Evolutionary conservation across 352 stramenopile genomes (phyloP).

Genomic region (Paralagenidium karlingii): DNA sequence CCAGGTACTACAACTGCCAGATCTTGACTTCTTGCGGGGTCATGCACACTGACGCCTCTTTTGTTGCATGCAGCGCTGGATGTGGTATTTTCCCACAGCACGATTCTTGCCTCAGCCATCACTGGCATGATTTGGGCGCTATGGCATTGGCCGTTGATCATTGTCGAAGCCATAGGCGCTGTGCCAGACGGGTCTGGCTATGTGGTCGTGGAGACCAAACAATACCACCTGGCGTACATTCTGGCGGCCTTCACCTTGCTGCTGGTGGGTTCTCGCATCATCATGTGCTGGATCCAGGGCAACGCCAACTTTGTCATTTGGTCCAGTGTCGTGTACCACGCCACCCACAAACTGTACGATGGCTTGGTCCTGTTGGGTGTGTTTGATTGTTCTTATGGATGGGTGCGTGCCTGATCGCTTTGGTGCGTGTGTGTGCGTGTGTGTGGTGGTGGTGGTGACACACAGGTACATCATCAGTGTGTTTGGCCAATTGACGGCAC

Average conservation of each 20-base stretch:
- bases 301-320: constrained; percentile 83
- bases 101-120: constrained; percentile 74
- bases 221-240: constrained; percentile 74
- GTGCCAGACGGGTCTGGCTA: constrained; percentile 67
- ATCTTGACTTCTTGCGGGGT: neutral
- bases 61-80: constrained; percentile 38
- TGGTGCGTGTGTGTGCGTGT: neutral
- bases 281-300: constrained; percentile 86
- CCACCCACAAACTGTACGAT: constrained; percentile 79
- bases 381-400: neutral
- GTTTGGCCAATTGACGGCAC: constrained; percentile 74
- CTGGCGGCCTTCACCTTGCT: constrained; percentile 66
- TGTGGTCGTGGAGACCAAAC: constrained; percentile 52
- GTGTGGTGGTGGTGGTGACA: too few relatives aligned
- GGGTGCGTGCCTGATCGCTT: neutral
- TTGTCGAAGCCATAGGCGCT: constrained; percentile 66
- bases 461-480: constrained; percentile 82
- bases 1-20: constrained; percentile 29
- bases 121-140: constrained; percentile 75
- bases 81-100: constrained; percentile 80
- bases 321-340: constrained; percentile 79
- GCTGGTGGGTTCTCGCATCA: constrained; percentile 73
- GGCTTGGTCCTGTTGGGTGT: neutral
- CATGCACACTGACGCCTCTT: neutral
- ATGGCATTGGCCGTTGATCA: constrained; percentile 84